Evolutionary conservation across 2,329 filamentous ascomycete genomes (phyloP).

Genomic region (Fusarium devonianum): DNA sequence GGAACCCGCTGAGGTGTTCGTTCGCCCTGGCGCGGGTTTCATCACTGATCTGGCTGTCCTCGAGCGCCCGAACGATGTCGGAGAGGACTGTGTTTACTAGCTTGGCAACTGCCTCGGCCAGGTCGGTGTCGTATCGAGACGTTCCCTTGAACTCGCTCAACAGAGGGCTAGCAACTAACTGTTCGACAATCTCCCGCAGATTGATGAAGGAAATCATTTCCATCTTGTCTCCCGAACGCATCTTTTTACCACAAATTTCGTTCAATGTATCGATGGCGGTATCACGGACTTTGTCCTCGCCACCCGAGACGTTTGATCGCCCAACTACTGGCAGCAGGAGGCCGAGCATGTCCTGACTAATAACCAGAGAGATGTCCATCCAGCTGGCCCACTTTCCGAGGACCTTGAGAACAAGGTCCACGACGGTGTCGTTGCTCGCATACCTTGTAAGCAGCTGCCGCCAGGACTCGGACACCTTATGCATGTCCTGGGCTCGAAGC

Average conservation of each 20-base stretch:
- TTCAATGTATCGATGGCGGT: conserved; percentile 94
- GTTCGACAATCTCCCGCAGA: conserved; percentile 81
- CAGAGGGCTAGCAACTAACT: conserved; percentile 84
- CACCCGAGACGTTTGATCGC: conserved; percentile 67
- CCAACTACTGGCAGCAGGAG: conserved; percentile 87
- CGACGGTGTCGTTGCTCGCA: conserved; percentile 72
- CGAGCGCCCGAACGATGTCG: conserved; percentile 87
- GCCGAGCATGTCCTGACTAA: conserved; percentile 87
- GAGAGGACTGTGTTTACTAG: conserved; percentile 89
- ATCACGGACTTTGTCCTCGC: conserved; percentile 83
- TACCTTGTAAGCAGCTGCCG: conserved; percentile 86
- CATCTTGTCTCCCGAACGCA: conserved; percentile 92
- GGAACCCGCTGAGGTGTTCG: conserved; percentile 80
- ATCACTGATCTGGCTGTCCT: conserved; percentile 68
- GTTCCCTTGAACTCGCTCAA: conserved; percentile 81
- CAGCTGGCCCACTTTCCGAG: conserved; percentile 98
- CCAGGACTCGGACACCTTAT: conserved; percentile 89
- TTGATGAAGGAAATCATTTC: conserved; percentile 93
- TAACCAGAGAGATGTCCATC: conserved; percentile 94
- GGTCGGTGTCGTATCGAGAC: conserved; percentile 89
- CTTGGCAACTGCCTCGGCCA: conserved; percentile 94
- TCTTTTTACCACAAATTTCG: conserved; percentile 97
- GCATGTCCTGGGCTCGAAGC: conserved; percentile 84
- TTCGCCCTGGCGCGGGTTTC: conserved; percentile 78
- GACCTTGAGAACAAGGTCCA: conserved; percentile 90